phyloP scores from a whole-genome alignment of 352 stramenopile genomes.

The Pythium periplocum region DNA sequence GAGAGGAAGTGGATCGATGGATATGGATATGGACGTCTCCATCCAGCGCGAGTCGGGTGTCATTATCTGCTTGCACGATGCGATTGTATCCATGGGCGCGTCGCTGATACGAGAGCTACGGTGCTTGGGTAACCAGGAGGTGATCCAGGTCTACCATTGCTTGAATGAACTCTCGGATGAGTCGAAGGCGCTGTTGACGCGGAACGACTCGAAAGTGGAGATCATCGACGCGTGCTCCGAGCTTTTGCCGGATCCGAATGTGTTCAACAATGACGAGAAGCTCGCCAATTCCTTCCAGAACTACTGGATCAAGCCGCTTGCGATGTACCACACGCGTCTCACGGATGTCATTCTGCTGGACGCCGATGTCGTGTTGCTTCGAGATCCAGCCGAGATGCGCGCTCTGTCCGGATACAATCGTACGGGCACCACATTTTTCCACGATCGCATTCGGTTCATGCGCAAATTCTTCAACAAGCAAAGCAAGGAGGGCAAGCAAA shows the following conservation, averaged over 20 bases:
- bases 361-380: constrained; percentile 45
- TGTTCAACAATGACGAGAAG: no score
- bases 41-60: constrained; percentile 23
- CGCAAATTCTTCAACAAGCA: constrained; percentile 21
- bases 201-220: constrained; percentile 37
- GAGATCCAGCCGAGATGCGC: constrained; percentile 32
- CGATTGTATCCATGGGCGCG: constrained; percentile 36
- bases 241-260: constrained; percentile 8
- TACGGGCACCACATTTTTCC: constrained; percentile 60
- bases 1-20: no score
- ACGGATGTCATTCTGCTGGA: constrained; percentile 48
- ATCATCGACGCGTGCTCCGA: constrained; percentile 53
- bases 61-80: constrained; percentile 39
- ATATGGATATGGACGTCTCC: constrained; percentile 16
- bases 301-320: constrained; percentile 61
- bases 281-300: constrained; percentile 20
- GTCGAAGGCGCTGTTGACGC: constrained; percentile 27
- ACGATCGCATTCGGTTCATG: constrained; percentile 39
- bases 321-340: constrained; percentile 44
- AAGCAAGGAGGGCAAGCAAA: no score
- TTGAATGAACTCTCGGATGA: constrained; percentile 38
- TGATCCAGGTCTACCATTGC: constrained; percentile 44
- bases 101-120: constrained; percentile 56
- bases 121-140: constrained; percentile 32
- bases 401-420: constrained; percentile 27